These are phyloP conservation scores for Sporothrix phasma DNA, from an alignment of 2,329 filamentous ascomycete genomes.

Conservation along the genomic window DNA sequence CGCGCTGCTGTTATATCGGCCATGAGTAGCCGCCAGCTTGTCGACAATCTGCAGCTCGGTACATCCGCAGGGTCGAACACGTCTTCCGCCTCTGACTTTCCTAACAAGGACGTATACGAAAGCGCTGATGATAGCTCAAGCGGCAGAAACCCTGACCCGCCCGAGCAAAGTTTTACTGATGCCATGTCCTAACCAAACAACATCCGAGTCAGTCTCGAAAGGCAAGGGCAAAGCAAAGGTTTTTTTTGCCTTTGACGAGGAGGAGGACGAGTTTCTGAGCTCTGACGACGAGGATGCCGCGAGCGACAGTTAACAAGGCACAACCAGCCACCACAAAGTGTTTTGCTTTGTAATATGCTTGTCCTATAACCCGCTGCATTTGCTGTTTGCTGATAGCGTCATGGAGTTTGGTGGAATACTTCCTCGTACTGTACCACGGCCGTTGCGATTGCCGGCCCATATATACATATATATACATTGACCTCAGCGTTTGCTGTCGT, in stretches of 20 bases:
- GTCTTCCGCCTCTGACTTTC: conserved; percentile 28
- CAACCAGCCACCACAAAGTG: too few species aligned
- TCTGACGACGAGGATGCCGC: conserved; percentile 47
- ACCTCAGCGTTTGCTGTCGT: too few species aligned
- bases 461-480: not conserved
- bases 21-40: conserved; percentile 54
- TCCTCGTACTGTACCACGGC: not conserved
- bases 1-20: conserved; percentile 63
- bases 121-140: conserved; percentile 25
- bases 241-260: conserved; percentile 72
- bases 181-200: not conserved
- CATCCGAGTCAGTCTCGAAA: conserved; percentile 18
- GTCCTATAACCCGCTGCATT: not conserved
- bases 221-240: conserved; percentile 32
- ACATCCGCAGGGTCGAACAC: conserved; percentile 39
- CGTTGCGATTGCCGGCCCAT: not conserved
- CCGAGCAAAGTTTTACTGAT: conserved; percentile 31
- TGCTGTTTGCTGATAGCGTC: not conserved
- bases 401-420: not conserved
- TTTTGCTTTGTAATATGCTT: too few species aligned
- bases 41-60: conserved; percentile 45
- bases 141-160: conserved; percentile 42
- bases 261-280: conserved; percentile 67
- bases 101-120: conserved; percentile 28
- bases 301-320: conserved; percentile 18